Conservation (phyloP, 2,329 filamentous ascomycete species). For the Metarhizium sp. region DNA sequence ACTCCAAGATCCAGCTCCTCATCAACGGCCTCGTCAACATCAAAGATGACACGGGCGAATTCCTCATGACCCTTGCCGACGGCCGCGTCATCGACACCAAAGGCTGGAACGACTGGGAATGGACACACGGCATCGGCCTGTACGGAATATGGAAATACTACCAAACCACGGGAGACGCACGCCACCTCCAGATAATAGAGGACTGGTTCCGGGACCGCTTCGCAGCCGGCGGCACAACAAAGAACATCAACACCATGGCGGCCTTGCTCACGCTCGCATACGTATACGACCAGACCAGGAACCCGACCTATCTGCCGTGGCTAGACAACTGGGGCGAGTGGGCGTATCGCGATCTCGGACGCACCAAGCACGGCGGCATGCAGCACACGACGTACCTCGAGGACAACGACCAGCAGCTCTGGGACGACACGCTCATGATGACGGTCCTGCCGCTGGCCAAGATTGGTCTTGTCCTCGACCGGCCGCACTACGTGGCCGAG, state of each 20-base stretch:
- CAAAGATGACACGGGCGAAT: constrained; percentile 44
- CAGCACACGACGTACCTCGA: too few relatives aligned
- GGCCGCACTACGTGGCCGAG: constrained; percentile 2
- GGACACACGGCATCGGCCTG: constrained; percentile 71
- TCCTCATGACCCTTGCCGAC: constrained; percentile 60
- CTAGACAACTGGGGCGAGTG: too few relatives aligned
- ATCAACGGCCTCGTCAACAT: too few relatives aligned
- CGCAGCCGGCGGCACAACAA: constrained; percentile 62
- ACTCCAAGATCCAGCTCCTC: too few relatives aligned
- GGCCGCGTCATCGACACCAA: constrained; percentile 76
- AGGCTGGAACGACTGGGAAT: constrained; percentile 77
- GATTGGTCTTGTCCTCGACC: too few relatives aligned
- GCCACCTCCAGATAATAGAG: constrained; percentile 56
- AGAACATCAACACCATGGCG: constrained; percentile 82
- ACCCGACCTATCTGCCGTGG: too few relatives aligned
- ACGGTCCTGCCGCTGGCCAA: too few relatives aligned
- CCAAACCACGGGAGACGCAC: constrained; percentile 53
- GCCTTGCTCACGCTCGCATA: constrained; percentile 56
- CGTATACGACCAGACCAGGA: too few relatives aligned
- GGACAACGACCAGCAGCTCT: too few relatives aligned
- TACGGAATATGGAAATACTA: constrained; percentile 81
- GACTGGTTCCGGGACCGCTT: constrained; percentile 65
- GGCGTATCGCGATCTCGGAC: too few relatives aligned
- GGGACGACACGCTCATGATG: too few relatives aligned
- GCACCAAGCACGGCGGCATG: too few relatives aligned